Conservation (phyloP, 495 filamentous ascomycete genomes). For the Talaromyces proteolyticus region DNA sequence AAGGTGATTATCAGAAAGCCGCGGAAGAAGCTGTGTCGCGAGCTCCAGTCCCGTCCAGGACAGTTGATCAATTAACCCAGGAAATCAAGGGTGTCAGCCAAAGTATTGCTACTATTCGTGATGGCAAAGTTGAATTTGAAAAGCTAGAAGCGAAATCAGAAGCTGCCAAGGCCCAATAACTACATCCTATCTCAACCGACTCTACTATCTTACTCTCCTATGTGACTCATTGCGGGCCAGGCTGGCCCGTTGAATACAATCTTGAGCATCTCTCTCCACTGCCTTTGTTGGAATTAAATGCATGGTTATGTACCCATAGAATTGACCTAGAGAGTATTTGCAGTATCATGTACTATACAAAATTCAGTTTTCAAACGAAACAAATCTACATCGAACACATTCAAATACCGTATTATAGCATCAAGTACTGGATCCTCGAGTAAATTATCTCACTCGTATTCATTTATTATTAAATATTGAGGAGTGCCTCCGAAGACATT, state of each 20-base stretch:
- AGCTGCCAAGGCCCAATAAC: background rate
- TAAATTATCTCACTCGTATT: too few species aligned
- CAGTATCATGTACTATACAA: background rate
- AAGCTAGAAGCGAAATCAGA: conserved; percentile 22
- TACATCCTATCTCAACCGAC: background rate
- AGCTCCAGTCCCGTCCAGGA: conserved; percentile 21
- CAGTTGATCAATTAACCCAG: conserved; percentile 25
- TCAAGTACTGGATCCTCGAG: too few species aligned
- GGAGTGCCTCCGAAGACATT: too few species aligned
- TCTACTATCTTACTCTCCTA: background rate
- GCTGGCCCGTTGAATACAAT: too few species aligned
- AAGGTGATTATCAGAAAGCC: conserved; percentile 13
- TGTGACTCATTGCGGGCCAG: too few species aligned
- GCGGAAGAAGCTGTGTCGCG: conserved; percentile 15
- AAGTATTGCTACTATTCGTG: conserved; percentile 53
- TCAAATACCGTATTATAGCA: too few species aligned
- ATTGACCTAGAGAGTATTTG: background rate
- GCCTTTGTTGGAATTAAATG: background rate
- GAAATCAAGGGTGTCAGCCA: conserved; percentile 32
- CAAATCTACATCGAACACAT: too few species aligned
- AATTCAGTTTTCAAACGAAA: background rate
- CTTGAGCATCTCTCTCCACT: too few species aligned
- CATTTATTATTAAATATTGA: too few species aligned
- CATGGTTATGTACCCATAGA: background rate
- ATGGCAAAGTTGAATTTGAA: conserved; percentile 66